Evolutionary conservation across 208 protist species (phyloP), one percentile per base, ranked within the genome.

Genomic region (Crithidia acanthocephali): DNA sequence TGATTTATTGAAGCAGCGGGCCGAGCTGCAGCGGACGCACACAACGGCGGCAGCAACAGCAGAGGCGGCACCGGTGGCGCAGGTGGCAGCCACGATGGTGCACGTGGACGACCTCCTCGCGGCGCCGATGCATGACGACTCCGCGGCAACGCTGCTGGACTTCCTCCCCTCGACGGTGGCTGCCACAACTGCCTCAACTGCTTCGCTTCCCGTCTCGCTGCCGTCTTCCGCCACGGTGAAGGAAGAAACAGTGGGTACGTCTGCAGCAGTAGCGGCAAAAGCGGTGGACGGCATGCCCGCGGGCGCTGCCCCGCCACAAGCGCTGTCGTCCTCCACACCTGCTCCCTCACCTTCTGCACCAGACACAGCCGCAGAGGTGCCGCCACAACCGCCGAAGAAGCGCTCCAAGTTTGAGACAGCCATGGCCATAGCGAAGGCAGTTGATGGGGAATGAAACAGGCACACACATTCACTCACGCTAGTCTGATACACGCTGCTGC

Each of bases 1-100:
- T 0, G 71, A 83, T 32, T 37, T 83, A 45, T 51, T 83, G 44
- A 60, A 60, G 32, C 51, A 75, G 55, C 78, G 78, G 16, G 63
- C 58, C 1, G 48, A 68, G 66, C 63, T 83, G 28, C 61, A 65
- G 10, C 2, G 42, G 0, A 18, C 59, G 1, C 48, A 28, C 8
- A 58, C 48, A 22, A 1, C 25, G 0, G 30, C 32, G 1, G 22
- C 42, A 2, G 22, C 27, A 0, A 23, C 42, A 15, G 22, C 0
- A 0, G 32, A 33, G 16, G 32, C 18, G 5, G 18, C 35, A 4
- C 58, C 72, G 11, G 28, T 72, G 7, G 30, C 69, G 18, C 25
- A 55, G 40, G 33, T 77, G 40, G n/a, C 11, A 2, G 51, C 58
- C 0, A 53, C 72, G 11, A 77, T 77, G 72, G 33, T 77, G 48